Evolutionary conservation across 805 yeast genomes (phyloP).

Genomic region (Pichia nanzhaoensis): DNA sequence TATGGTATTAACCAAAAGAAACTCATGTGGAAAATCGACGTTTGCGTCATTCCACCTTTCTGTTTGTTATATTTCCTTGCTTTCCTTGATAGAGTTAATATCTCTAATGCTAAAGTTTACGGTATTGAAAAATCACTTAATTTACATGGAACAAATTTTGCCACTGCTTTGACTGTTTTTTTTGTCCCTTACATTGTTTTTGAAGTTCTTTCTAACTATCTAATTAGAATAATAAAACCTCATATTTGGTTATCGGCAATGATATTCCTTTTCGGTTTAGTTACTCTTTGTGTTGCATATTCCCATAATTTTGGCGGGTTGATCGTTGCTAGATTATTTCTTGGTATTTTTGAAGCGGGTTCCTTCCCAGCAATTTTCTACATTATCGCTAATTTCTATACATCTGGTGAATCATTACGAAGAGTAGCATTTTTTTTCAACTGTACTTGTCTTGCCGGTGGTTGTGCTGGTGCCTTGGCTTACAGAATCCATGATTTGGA

Average conservation of each 20-base stretch:
- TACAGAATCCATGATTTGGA: slow-evolving; percentile 53
- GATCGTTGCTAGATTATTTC: slow-evolving; percentile 53
- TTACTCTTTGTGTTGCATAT: slow-evolving; percentile 61
- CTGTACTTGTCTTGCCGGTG: slow-evolving; percentile 70
- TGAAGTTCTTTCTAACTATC: slow-evolving; percentile 61
- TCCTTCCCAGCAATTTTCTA: slow-evolving; percentile 74
- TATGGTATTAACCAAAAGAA: slow-evolving; percentile 46
- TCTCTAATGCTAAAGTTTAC: slow-evolving; percentile 72
- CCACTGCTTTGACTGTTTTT: slow-evolving; percentile 59
- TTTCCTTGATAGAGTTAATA: slow-evolving; percentile 75
- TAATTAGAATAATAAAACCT: slow-evolving; percentile 53
- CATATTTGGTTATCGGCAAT: slow-evolving; percentile 56
- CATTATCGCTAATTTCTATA: slow-evolving; percentile 58
- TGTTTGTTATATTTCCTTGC: slow-evolving; percentile 68
- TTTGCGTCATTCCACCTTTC: slow-evolving; percentile 70
- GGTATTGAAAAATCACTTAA: slow-evolving; percentile 53
- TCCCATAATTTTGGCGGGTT: slow-evolving; percentile 51
- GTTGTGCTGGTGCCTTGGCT: slow-evolving; percentile 70
- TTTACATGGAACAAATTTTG: slow-evolving; percentile 53
- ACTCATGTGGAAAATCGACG: slow-evolving; percentile 59
- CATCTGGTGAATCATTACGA: slow-evolving; percentile 58
- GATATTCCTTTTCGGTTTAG: slow-evolving; percentile 54
- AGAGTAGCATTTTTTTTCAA: slow-evolving; percentile 64
- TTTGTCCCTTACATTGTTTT: slow-evolving; percentile 63
- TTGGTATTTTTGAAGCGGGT: slow-evolving; percentile 65